Base-by-base conservation (phyloP, 768 basidiomycete genomes). In the Termitomyces sp. region DNA sequence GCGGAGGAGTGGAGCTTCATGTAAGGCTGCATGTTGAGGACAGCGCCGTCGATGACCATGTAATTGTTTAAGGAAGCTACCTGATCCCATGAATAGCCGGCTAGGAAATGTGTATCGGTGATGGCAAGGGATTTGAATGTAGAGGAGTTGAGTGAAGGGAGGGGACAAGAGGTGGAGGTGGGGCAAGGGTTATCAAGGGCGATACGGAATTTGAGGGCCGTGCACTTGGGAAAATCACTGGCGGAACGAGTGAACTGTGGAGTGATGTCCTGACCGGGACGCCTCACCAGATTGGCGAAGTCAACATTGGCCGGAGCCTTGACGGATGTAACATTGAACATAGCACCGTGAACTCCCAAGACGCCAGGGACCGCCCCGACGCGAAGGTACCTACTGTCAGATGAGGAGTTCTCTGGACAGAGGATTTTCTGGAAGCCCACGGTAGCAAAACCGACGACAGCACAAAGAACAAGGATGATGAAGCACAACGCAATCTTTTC, bases 401-500 rank as follows among this genome's bases (percentile, higher is more conserved):
- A 76, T 64, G 67, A 74, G 33, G 70, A 73, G 54, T 73, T 76
- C 63, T 73, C 74, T 1, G 95, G 94, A 74, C 97, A 99, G 32
- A 99, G 82, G 46, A 93, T 92, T 65, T 86, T 86, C 73, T 97
- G 92, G 47, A 96, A 84, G 36, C 96, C 96, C 63, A 99, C 92
- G 40, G 97, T 99, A 55, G 88, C 79, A 73, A 99, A 99, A 10
- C 92, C 96, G 53, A 98, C 82, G 46, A 76, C 70, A 20, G 78
- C 85, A 63, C 96, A 97, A 20, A 97, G 72, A 45, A 94, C 40
- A 56, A 83, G 62, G 52, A 94, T 91, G 67, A 98, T 87, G 71
- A 90, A 85, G 72, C 95, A 98, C 3, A 99, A 78, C 6, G 94
- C 85, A 57, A 96, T 86, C 78, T 98, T 99, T 73, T 99, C 97